Evolutionary conservation across 257 asterid species (phyloP).

Genomic region (Gardenia jasminoides): DNA sequence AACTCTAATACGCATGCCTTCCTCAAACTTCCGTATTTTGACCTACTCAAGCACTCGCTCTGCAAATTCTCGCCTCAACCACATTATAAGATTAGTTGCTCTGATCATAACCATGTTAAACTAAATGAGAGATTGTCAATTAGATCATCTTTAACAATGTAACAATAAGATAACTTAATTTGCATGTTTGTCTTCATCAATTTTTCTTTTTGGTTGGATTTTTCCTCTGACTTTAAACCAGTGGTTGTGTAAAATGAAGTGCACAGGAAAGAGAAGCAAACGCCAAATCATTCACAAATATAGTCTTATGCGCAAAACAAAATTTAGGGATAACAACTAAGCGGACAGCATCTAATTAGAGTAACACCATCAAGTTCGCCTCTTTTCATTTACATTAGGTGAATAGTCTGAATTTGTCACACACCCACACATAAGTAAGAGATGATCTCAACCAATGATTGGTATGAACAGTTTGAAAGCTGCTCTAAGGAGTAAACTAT

Average conservation of each 20-base stretch:
- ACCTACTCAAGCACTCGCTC: not conserved
- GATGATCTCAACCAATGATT: not conserved
- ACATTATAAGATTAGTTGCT: not conserved
- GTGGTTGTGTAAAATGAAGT: too few species aligned
- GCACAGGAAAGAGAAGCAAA: not conserved
- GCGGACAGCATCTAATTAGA: not conserved
- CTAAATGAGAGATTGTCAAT: not conserved
- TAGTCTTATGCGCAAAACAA: not conserved
- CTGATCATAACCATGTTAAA: not conserved
- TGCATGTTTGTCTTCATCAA: not conserved
- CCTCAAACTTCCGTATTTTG: not conserved
- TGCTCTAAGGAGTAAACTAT: not conserved
- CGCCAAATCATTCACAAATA: slow-evolving; percentile 3
- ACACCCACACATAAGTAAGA: not conserved
- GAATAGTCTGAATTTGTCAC: not conserved
- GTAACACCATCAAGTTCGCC: not conserved
- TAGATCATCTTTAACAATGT: too few species aligned
- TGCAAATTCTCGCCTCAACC: not conserved
- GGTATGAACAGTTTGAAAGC: not conserved
- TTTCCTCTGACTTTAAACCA: not conserved
- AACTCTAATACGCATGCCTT: not conserved
- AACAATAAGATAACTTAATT: too few species aligned
- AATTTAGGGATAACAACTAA: not conserved
- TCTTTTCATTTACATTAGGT: not conserved
- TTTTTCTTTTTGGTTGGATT: not conserved